Conservation (phyloP, 148 eudicot species). For the Vaccinium darrowii region DNA sequence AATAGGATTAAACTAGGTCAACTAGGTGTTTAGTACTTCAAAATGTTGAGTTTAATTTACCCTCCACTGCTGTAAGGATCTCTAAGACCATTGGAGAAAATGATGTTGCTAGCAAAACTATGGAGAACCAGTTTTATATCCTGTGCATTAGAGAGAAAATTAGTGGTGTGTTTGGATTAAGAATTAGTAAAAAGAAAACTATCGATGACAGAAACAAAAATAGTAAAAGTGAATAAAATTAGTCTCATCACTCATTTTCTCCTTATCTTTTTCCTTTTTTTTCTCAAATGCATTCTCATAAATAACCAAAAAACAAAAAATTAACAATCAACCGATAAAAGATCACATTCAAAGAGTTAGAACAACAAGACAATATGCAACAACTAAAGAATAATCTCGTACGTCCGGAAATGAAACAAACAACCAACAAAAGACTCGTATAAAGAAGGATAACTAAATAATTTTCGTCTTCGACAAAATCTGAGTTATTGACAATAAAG, state of each 20-base stretch:
- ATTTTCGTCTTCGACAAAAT: background rate
- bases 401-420: no score
- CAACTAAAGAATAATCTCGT: no score
- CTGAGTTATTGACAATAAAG: background rate
- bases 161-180: background rate
- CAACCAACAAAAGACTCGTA: background rate
- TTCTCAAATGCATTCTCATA: no score
- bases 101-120: constrained; percentile 55
- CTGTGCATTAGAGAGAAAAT: constrained; percentile 14
- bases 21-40: background rate
- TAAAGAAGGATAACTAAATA: background rate
- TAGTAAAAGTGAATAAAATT: no score
- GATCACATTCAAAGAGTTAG: background rate
- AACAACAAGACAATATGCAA: no score
- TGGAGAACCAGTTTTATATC: constrained; percentile 40
- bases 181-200: no score
- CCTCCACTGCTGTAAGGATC: constrained; percentile 56
- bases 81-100: constrained; percentile 54
- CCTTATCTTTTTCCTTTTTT: no score
- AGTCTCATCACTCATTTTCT: no score
- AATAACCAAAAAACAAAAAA: no score
- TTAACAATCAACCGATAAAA: no score
- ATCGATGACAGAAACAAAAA: background rate
- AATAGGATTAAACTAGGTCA: background rate
- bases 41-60: constrained; percentile 15